A percentile compares a stretch with the other conserved stretches of the same genome.
Evolutionary conservation across 140 eudicot genomes (phyloP).

Genomic region (Anethum foeniculum): DNA sequence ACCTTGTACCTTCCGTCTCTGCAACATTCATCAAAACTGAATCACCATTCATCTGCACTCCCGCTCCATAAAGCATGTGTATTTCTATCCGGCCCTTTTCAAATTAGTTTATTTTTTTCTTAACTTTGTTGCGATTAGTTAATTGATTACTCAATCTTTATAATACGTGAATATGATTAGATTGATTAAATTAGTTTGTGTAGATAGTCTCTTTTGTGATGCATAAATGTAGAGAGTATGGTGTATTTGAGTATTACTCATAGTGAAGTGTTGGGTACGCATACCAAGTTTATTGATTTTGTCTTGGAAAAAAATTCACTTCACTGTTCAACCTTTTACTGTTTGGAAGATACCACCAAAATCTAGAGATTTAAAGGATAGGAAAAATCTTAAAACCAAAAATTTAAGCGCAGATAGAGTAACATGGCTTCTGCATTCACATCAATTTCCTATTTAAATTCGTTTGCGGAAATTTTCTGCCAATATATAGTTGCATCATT

Average conservation of each 20-base stretch:
- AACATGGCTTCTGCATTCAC: too few species aligned
- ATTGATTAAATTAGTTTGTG: neutral
- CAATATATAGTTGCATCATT: too few species aligned
- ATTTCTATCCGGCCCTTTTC: neutral
- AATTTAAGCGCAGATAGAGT: too few species aligned
- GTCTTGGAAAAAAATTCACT: neutral
- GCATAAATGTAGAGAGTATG: neutral
- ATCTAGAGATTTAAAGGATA: too few species aligned
- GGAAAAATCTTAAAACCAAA: too few species aligned
- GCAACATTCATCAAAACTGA: constrained; percentile 45
- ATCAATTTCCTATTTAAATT: too few species aligned
- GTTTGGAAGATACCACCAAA: too few species aligned
- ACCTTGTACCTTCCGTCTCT: constrained; percentile 24
- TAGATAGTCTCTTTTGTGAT: neutral
- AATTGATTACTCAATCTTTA: neutral
- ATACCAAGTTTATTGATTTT: neutral
- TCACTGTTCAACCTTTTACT: neutral
- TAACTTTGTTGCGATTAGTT: neutral
- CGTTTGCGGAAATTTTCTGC: too few species aligned
- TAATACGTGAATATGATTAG: neutral
- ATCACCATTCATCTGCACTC: constrained; percentile 48
- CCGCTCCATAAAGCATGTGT: constrained; percentile 61
- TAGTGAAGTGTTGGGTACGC: constrained; percentile 1
- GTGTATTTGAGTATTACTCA: neutral
- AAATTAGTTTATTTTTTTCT: neutral